Conservation (phyloP, 257 asterid genomes). For the Gynochthodes officinalis region DNA sequence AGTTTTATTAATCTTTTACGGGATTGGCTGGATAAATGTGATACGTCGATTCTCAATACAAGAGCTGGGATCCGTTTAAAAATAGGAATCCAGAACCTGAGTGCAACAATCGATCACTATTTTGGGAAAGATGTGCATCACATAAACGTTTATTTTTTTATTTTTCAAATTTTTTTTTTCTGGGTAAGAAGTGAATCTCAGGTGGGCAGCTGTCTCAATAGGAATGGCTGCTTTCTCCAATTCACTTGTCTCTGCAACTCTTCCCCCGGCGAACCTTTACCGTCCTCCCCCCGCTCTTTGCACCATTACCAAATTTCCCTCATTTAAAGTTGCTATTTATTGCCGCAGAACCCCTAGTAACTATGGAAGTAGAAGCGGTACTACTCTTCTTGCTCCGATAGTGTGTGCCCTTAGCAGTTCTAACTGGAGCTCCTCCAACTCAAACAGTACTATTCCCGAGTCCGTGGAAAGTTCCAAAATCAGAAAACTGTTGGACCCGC, state of each 20-base stretch:
- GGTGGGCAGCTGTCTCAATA: slow-evolving; percentile 11
- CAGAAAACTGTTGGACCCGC: slow-evolving; percentile 54
- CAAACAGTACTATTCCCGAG: slow-evolving; percentile 21
- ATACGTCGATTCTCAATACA: neutral
- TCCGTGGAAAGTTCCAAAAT: slow-evolving; percentile 29
- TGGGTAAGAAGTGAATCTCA: neutral
- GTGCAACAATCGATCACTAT: slow-evolving; percentile 1
- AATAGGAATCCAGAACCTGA: neutral
- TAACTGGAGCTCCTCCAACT: slow-evolving; percentile 23
- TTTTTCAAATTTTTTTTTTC: neutral
- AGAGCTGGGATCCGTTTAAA: neutral
- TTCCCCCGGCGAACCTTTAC: slow-evolving; percentile 7
- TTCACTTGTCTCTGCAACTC: slow-evolving; percentile 30
- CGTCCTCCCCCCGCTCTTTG: slow-evolving; percentile 13
- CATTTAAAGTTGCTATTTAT: slow-evolving; percentile 19
- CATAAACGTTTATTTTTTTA: slow-evolving; percentile 5
- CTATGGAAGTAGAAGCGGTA: neutral
- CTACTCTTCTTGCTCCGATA: neutral
- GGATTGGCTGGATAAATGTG: neutral
- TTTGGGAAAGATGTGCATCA: slow-evolving; percentile 12
- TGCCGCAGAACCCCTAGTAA: slow-evolving; percentile 6
- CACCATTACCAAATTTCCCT: slow-evolving; percentile 14
- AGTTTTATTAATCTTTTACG: neutral
- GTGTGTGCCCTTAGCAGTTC: slow-evolving; percentile 30
- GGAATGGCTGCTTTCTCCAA: slow-evolving; percentile 34